Conservation (phyloP, 345 rosid genomes). For the Gossypium mustelinum region DNA sequence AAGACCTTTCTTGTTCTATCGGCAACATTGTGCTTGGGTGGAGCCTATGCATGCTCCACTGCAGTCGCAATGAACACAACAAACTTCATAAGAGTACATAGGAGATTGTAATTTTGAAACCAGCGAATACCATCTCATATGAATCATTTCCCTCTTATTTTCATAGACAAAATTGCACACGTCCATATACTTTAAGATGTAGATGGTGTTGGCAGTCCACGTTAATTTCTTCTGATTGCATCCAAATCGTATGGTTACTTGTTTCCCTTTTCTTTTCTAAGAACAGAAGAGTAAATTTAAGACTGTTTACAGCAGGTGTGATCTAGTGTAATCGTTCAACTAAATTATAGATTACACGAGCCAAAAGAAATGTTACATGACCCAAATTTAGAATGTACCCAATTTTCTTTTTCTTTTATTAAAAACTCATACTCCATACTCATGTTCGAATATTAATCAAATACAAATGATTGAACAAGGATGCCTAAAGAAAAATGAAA, state of each 20-base stretch:
- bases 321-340: neutral
- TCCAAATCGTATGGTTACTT: neutral
- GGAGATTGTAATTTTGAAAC: slow-evolving; percentile 47
- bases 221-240: neutral
- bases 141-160: neutral
- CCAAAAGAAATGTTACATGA: too few species aligned
- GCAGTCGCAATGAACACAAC: slow-evolving; percentile 69
- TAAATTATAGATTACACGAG: neutral
- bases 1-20: slow-evolving; percentile 52
- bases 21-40: slow-evolving; percentile 54
- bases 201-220: neutral
- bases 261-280: too few species aligned
- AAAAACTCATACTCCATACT: neutral
- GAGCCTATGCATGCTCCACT: slow-evolving; percentile 55
- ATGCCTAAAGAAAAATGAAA: neutral
- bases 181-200: neutral
- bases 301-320: neutral
- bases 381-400: neutral
- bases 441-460: neutral
- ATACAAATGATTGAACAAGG: neutral
- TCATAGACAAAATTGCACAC: neutral
- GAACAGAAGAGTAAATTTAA: too few species aligned
- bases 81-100: slow-evolving; percentile 80
- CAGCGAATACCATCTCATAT: neutral
- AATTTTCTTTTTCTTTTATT: too few species aligned